Evolutionary conservation across 2,329 filamentous ascomycete genomes (phyloP).

Genomic region (Xylariaceae sp.): DNA sequence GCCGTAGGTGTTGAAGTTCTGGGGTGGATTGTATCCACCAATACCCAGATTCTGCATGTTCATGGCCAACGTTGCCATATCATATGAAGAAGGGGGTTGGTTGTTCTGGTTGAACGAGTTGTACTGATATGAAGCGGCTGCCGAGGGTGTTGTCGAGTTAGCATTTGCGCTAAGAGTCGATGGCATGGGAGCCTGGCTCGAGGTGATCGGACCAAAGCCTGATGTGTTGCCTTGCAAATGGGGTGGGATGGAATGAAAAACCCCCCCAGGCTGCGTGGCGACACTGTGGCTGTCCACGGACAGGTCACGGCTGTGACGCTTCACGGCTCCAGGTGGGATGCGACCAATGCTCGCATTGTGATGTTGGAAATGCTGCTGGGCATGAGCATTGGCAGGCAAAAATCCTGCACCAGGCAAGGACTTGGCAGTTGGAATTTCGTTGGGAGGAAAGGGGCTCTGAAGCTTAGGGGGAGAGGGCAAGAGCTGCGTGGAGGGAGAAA

Average conservation of each 20-base stretch:
- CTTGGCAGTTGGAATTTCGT: constrained; percentile 83
- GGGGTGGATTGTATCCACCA: constrained; percentile 52
- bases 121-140: constrained; percentile 19
- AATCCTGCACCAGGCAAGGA: constrained; percentile 38
- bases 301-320: constrained; percentile 69
- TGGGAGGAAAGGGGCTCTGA: constrained; percentile 84
- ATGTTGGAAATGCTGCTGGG: constrained; percentile 62
- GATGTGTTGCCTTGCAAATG: constrained; percentile 74
- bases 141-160: constrained; percentile 14
- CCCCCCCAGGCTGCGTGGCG: constrained; percentile 36
- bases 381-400: constrained; percentile 46
- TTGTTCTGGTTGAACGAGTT: constrained; percentile 28
- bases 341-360: constrained; percentile 80
- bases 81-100: constrained; percentile 25
- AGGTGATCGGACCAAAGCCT: constrained; percentile 65
- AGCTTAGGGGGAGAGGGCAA: constrained; percentile 67
- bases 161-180: constrained; percentile 24
- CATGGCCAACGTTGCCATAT: constrained; percentile 59
- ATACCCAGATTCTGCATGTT: constrained; percentile 55
- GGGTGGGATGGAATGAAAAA: constrained; percentile 59
- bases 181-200: constrained; percentile 31
- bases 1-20: constrained; percentile 55
- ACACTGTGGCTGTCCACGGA: constrained; percentile 45
- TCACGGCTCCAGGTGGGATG: constrained; percentile 62
- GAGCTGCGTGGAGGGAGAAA: constrained; percentile 45